A percentile compares a stretch with the other conserved stretches of the same genome.
Evolutionary conservation across 495 filamentous ascomycete species (phyloP).

Genomic region (Xylaria intraflava): DNA sequence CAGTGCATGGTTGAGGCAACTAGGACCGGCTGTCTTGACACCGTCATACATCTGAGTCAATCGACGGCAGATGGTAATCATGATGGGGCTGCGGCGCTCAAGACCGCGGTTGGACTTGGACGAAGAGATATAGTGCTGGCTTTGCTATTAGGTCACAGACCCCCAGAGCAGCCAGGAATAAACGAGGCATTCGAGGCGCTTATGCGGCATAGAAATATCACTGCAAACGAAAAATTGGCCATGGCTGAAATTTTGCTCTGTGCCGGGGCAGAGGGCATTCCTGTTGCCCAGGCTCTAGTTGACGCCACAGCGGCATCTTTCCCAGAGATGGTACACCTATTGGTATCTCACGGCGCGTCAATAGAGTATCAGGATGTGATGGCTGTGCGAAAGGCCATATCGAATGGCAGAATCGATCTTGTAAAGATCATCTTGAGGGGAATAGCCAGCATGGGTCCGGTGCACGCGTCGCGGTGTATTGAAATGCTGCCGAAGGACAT

Average conservation of each 20-base stretch:
- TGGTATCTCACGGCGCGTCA: constrained; percentile 39
- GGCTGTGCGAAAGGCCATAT: constrained; percentile 30
- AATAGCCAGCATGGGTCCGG: constrained; percentile 26
- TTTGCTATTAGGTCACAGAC: constrained; percentile 37
- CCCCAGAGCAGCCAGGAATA: constrained; percentile 30
- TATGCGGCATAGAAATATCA: constrained; percentile 32
- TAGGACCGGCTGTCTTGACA: constrained; percentile 35
- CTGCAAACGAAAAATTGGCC: constrained; percentile 36
- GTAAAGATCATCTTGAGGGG: constrained; percentile 34
- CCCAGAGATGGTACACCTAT: constrained; percentile 40
- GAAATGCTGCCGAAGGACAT: constrained; percentile 36
- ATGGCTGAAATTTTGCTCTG: constrained; percentile 40
- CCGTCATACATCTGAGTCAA: constrained; percentile 38
- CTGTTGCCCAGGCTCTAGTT: constrained; percentile 30
- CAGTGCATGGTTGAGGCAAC: constrained; percentile 41
- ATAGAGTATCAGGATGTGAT: constrained; percentile 39
- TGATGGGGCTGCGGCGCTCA: constrained; percentile 39
- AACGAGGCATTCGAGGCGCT: constrained; percentile 35
- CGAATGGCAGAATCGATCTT: constrained; percentile 32
- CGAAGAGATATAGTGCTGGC: constrained; percentile 40
- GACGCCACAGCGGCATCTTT: constrained; percentile 33
- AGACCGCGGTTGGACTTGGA: constrained; percentile 32
- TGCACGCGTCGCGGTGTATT: constrained; percentile 39
- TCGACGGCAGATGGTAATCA: constrained; percentile 39
- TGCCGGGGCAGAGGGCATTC: constrained; percentile 38